Conservation (phyloP, 176 grass and related monocot species). For the Aechmea fasciata region DNA sequence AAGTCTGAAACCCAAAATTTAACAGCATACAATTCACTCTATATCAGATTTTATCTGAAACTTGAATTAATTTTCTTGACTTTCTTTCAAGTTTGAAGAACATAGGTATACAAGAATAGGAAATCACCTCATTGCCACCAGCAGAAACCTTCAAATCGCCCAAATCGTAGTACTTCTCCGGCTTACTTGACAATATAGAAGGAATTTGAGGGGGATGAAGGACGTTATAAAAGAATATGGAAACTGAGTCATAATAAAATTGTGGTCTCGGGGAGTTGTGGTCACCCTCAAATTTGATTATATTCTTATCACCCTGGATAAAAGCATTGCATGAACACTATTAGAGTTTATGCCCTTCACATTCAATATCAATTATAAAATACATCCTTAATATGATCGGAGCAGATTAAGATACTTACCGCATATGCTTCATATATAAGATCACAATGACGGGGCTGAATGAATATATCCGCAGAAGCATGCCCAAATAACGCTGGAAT, state of each 20-base stretch:
- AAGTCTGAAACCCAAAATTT: neutral
- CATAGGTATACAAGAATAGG: conserved; percentile 16
- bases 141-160: conserved; percentile 53
- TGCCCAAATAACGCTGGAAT: conserved; percentile 96
- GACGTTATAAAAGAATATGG: conserved; percentile 97
- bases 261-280: conserved; percentile 92
- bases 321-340: conserved; percentile 20
- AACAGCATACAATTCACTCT: neutral
- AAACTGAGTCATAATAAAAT: conserved; percentile 98
- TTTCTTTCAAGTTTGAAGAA: conserved; percentile 1
- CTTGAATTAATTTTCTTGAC: conserved; percentile 1
- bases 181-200: conserved; percentile 56
- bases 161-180: conserved; percentile 68
- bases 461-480: conserved; percentile 88
- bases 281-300: conserved; percentile 97
- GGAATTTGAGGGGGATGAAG: conserved; percentile 78
- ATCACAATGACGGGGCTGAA: conserved; percentile 74
- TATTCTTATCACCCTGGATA: conserved; percentile 87
- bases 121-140: conserved; percentile 66
- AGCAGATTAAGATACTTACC: conserved; percentile 32
- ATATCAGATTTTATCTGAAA: neutral
- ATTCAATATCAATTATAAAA: conserved; percentile 3
- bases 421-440: conserved; percentile 77
- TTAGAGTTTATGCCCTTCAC: conserved; percentile 14
- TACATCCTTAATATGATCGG: neutral